phyloP scores from a whole-genome alignment of 2,329 filamentous ascomycete species.

The Aspergillus sp. region DNA sequence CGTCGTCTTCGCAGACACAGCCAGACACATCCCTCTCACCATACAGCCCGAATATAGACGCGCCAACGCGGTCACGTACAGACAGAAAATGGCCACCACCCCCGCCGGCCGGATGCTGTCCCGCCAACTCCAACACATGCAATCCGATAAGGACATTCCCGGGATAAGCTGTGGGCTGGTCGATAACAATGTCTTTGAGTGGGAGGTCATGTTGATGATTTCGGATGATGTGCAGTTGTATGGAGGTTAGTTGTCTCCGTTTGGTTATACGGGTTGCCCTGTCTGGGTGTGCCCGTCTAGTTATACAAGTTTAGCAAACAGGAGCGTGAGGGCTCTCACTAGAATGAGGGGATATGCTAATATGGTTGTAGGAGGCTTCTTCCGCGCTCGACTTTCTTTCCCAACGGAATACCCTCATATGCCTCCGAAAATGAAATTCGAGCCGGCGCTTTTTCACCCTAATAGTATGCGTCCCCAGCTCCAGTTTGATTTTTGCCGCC shows the following conservation, averaged over 20 bases:
- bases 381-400: constrained; percentile 76
- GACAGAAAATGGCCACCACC: constrained; percentile 36
- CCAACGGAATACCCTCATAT: constrained; percentile 77
- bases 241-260: constrained; percentile 55
- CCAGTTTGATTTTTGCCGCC: too few relatives aligned
- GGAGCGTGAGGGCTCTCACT: not conserved
- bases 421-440: constrained; percentile 83
- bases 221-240: constrained; percentile 90
- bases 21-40: too few relatives aligned
- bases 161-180: constrained; percentile 90
- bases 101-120: constrained; percentile 56
- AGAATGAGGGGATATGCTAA: constrained; percentile 1
- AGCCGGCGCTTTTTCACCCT: constrained; percentile 81
- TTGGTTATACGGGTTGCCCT: not conserved
- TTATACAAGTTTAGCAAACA: not conserved
- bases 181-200: constrained; percentile 83
- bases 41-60: not conserved
- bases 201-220: constrained; percentile 99
- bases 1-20: too few relatives aligned
- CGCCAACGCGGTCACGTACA: too few relatives aligned
- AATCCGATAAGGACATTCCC: constrained; percentile 79
- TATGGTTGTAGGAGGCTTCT: constrained; percentile 65
- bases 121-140: constrained; percentile 90
- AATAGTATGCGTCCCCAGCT: constrained; percentile 53
- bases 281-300: not conserved